These are phyloP conservation scores for Neurospora discreta DNA, from an alignment of 495 filamentous ascomycete species.

Conservation along the genomic window DNA sequence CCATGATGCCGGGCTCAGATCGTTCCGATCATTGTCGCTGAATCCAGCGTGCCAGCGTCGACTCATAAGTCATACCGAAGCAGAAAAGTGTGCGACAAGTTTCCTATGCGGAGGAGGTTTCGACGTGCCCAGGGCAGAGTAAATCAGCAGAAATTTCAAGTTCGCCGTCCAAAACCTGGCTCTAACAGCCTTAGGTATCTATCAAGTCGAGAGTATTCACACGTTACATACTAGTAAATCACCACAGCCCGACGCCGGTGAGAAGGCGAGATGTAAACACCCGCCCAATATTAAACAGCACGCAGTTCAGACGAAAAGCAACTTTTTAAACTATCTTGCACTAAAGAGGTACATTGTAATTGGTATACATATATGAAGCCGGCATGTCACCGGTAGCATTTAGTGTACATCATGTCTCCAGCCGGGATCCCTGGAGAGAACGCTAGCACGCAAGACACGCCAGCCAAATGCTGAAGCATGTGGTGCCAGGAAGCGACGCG, in stretches of 20 bases:
- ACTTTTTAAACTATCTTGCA: neutral
- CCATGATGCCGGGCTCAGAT: neutral
- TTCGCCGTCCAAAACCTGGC: neutral
- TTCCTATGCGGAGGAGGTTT: neutral
- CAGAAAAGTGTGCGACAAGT: neutral
- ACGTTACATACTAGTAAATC: neutral
- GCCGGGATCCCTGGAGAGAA: neutral
- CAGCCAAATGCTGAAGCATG: neutral
- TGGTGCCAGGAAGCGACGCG: neutral
- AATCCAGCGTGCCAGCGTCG: neutral
- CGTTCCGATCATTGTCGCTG: neutral
- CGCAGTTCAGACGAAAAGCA: neutral
- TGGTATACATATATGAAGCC: neutral
- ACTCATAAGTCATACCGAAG: neutral
- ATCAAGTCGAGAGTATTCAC: neutral
- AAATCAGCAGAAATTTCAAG: neutral
- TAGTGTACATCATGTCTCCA: neutral
- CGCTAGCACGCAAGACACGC: neutral
- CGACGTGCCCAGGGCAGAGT: neutral
- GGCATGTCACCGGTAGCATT: neutral
- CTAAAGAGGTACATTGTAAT: neutral
- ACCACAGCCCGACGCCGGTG: neutral
- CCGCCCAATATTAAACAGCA: neutral
- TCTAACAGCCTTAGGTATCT: neutral
- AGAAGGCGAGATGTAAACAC: neutral